Evolutionary conservation across 2,329 filamentous ascomycete species (phyloP).

Genomic region (Sporothrix humicola): DNA sequence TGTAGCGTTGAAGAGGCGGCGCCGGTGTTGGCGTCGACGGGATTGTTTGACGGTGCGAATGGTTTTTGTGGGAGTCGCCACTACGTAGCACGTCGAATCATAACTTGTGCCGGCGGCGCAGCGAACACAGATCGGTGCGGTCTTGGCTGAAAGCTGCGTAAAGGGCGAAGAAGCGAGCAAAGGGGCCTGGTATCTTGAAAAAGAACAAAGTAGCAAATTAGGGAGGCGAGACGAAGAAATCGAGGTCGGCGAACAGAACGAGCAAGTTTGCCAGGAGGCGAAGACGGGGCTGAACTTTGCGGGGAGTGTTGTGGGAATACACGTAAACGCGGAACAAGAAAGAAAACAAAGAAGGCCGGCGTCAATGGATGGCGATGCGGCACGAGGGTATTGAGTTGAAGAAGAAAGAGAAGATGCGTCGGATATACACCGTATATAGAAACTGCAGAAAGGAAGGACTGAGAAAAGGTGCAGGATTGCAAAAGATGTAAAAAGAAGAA

Average conservation of each 20-base stretch:
- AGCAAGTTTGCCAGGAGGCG: slow-evolving; percentile 1
- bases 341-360: slow-evolving; percentile 6
- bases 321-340: background rate
- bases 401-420: background rate
- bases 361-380: slow-evolving; percentile 3
- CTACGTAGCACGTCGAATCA: slow-evolving; percentile 36
- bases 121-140: background rate
- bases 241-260: slow-evolving; percentile 7
- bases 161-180: slow-evolving; percentile 1
- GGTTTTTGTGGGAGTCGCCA: slow-evolving; percentile 30
- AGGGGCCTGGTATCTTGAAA: background rate
- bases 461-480: background rate
- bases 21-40: background rate
- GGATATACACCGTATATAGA: slow-evolving; percentile 22
- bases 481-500: background rate
- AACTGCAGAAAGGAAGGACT: background rate
- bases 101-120: slow-evolving; percentile 25
- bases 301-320: background rate
- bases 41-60: background rate
- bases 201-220: background rate
- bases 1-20: slow-evolving; percentile 23
- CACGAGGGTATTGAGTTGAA: background rate
- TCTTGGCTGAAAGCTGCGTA: slow-evolving; percentile 4
- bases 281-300: background rate
- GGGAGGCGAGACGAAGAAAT: slow-evolving; percentile 1